Conservation (phyloP, 1,284 basidiomycete genomes). For the Mycena sp. region DNA sequence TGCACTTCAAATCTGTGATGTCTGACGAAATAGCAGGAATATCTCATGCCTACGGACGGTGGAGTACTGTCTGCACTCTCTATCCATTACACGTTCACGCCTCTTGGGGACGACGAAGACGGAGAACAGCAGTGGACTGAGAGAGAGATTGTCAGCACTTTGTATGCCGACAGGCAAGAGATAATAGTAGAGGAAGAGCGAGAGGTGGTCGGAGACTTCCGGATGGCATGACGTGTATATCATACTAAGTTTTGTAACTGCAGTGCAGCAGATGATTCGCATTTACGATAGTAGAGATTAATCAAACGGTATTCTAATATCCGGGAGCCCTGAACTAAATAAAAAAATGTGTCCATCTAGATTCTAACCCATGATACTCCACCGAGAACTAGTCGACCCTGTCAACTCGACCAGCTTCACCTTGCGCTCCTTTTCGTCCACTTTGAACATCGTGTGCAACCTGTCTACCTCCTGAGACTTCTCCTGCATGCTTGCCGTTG, state of each 20-base stretch:
- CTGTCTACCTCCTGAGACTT: conserved; percentile 64
- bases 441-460: conserved; percentile 56
- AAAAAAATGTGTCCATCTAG: background rate
- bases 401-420: conserved; percentile 51
- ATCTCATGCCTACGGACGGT: conserved; percentile 93
- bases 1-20: background rate
- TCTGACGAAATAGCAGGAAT: conserved; percentile 66
- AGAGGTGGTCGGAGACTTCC: conserved; percentile 56
- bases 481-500: conserved; percentile 59
- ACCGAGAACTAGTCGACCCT: conserved; percentile 13
- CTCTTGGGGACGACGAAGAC: conserved; percentile 47
- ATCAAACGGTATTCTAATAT: too few relatives aligned
- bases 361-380: conserved; percentile 18
- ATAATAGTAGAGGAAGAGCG: conserved; percentile 61
- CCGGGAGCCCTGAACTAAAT: too few relatives aligned
- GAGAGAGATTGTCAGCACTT: conserved; percentile 79
- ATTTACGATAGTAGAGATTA: too few relatives aligned
- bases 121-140: conserved; percentile 56
- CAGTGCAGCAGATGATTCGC: too few relatives aligned
- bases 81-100: conserved; percentile 81
- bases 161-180: conserved; percentile 72
- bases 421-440: conserved; percentile 62
- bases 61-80: conserved; percentile 89
- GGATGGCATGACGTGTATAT: background rate
- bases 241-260: too few relatives aligned